Evolutionary conservation across 1,284 basidiomycete species (phyloP).

Genomic region (Sanguinoderma infundibulare): DNA sequence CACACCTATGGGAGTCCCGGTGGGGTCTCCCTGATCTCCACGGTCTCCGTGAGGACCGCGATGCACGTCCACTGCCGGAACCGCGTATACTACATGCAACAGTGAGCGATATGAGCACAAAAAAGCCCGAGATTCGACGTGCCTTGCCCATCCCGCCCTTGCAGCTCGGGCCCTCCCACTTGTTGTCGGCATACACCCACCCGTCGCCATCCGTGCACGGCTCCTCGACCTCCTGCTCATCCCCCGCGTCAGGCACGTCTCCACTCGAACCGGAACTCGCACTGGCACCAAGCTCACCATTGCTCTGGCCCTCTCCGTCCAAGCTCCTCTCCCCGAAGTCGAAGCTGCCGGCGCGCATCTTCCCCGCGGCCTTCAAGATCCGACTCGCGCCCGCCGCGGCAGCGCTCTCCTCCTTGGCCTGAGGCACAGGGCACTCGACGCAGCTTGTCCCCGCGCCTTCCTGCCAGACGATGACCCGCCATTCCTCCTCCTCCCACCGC

Average conservation of each 20-base stretch:
- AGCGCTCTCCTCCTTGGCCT: constrained; percentile 51
- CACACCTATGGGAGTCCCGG: no score
- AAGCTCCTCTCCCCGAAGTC: constrained; percentile 29
- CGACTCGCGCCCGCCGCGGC: constrained; percentile 39
- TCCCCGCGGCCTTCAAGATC: constrained; percentile 54
- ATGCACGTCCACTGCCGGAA: constrained; percentile 85
- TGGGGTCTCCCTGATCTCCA: no score
- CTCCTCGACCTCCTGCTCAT: constrained; percentile 40
- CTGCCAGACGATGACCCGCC: constrained; percentile 73
- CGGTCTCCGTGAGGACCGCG: constrained; percentile 75
- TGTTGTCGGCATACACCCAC: constrained; percentile 96
- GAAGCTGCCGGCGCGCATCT: constrained; percentile 46
- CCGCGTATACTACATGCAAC: constrained; percentile 70
- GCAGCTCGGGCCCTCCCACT: constrained; percentile 84
- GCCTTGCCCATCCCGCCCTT: constrained; percentile 88
- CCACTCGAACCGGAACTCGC: constrained; percentile 27
- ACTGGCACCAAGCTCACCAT: constrained; percentile 9
- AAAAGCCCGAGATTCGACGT: constrained; percentile 16
- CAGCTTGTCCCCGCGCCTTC: constrained; percentile 54
- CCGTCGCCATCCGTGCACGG: constrained; percentile 83
- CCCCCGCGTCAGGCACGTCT: constrained; percentile 32
- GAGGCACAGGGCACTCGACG: constrained; percentile 63
- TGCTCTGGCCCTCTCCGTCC: constrained; percentile 15
- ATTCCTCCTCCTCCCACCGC: constrained; percentile 89
- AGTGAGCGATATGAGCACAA: not conserved